A percentile compares a stretch with the other conserved stretches of the same genome.
phyloP scores from a whole-genome alignment of 2,329 filamentous ascomycete species.

The Epichloe sibirici region DNA sequence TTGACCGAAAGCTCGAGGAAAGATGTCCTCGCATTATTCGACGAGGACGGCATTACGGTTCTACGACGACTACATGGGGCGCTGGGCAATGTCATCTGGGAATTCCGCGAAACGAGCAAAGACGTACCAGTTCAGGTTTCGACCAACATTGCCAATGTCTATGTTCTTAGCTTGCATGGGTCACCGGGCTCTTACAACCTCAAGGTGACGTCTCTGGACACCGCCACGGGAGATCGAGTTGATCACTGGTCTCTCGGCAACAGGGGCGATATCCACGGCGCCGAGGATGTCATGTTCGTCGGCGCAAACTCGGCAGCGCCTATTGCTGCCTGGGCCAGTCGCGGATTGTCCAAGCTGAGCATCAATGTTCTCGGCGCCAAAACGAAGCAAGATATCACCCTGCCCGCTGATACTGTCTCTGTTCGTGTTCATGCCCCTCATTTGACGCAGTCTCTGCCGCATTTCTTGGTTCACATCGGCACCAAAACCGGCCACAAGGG shows the following conservation, averaged over 20 bases:
- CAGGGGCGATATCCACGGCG: constrained; percentile 57
- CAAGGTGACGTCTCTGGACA: constrained; percentile 63
- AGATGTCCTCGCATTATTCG: constrained; percentile 60
- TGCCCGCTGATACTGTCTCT: constrained; percentile 33
- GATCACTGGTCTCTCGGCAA: constrained; percentile 61
- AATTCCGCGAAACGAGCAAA: constrained; percentile 54
- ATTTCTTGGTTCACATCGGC: constrained; percentile 76
- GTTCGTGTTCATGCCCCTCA: constrained; percentile 65
- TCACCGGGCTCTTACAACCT: constrained; percentile 59
- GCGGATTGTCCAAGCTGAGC: constrained; percentile 47
- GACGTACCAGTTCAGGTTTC: constrained; percentile 66
- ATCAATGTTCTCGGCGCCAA: constrained; percentile 58
- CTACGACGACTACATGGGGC: constrained; percentile 62
- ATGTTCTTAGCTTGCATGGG: constrained; percentile 65
- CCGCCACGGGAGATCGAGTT: constrained; percentile 56
- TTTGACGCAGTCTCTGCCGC: constrained; percentile 56
- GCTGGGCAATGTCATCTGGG: constrained; percentile 68
- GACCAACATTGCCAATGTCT: constrained; percentile 57
- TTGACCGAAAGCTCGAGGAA: constrained; percentile 51
- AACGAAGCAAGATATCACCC: constrained; percentile 39
- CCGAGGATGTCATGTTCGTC: constrained; percentile 58
- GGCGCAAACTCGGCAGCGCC: constrained; percentile 65
- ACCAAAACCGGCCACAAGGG: constrained; percentile 63
- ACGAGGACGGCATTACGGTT: constrained; percentile 42
- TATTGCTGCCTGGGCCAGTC: constrained; percentile 64